phyloP scores from a whole-genome alignment of 179 eudicot species.

The Pouteria campechiana region DNA sequence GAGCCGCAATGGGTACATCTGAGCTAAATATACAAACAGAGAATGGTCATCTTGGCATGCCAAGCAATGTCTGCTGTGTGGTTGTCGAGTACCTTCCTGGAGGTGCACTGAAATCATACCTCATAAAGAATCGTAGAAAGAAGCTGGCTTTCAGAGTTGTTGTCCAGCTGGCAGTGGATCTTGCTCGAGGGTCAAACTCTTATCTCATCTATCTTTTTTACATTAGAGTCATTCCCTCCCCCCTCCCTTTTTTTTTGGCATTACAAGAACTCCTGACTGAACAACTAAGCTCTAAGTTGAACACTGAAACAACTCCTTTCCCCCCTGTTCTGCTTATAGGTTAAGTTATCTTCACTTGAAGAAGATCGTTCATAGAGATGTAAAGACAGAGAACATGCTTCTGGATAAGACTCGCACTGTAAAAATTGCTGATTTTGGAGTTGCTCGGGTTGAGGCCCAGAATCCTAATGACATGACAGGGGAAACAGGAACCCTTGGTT shows the following conservation, averaged over 20 bases:
- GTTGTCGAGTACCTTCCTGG: slow-evolving; percentile 96
- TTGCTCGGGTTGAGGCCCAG: slow-evolving; percentile 96
- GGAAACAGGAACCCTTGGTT: slow-evolving; percentile 96
- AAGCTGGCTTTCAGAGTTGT: slow-evolving; percentile 94
- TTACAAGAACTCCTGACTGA: background rate
- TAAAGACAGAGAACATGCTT: slow-evolving; percentile 95
- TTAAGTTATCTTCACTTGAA: slow-evolving; percentile 91
- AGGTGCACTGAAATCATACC: slow-evolving; percentile 86
- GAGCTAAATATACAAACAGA: slow-evolving; percentile 80
- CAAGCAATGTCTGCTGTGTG: slow-evolving; percentile 85
- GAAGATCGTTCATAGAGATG: slow-evolving; percentile 97
- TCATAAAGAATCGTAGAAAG: slow-evolving; percentile 79
- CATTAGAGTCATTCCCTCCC: background rate
- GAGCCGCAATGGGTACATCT: slow-evolving; percentile 93
- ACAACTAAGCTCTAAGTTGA: background rate
- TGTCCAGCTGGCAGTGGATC: slow-evolving; percentile 90
- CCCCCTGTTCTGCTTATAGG: no score
- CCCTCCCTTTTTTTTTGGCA: background rate
- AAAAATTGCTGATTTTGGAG: slow-evolving; percentile 96
- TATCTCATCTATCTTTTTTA: background rate
- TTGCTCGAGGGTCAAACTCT: slow-evolving; percentile 72
- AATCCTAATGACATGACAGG: slow-evolving; percentile 99
- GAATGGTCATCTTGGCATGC: slow-evolving; percentile 82
- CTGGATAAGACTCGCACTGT: slow-evolving; percentile 79
- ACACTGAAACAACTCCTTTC: background rate